These are phyloP conservation scores for Sporothrix curviconia DNA, from an alignment of 2,329 filamentous ascomycete species.

Conservation along the genomic window DNA sequence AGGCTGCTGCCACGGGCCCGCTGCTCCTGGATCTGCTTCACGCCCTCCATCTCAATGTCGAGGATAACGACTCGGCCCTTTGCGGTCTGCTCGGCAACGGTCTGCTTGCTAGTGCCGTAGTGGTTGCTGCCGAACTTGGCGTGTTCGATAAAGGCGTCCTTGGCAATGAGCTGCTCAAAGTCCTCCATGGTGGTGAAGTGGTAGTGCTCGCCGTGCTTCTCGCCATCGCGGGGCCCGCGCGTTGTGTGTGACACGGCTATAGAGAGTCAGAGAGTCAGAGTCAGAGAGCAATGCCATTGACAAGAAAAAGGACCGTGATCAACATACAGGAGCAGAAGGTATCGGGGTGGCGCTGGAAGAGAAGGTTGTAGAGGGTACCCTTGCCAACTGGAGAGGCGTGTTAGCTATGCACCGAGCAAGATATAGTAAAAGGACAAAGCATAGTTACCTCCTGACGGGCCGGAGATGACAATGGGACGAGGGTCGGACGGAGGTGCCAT, in stretches of 20 bases:
- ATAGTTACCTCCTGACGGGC: slow-evolving; percentile 54
- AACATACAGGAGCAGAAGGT: slow-evolving; percentile 19
- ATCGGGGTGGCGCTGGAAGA: slow-evolving; percentile 45
- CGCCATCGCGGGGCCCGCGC: slow-evolving; percentile 65
- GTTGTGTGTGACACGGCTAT: slow-evolving; percentile 67
- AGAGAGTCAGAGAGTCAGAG: not conserved
- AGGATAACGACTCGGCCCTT: slow-evolving; percentile 72
- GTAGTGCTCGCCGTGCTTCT: slow-evolving; percentile 73
- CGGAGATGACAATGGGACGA: slow-evolving; percentile 70
- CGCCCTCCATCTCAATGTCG: slow-evolving; percentile 97
- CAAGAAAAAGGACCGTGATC: too few relatives aligned
- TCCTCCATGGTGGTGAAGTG: slow-evolving; percentile 62
- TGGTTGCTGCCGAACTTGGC: slow-evolving; percentile 79
- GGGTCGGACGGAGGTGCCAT: slow-evolving; percentile 37
- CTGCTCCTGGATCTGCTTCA: slow-evolving; percentile 68
- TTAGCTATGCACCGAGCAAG: not conserved
- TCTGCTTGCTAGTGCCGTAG: slow-evolving; percentile 78
- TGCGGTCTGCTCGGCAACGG: slow-evolving; percentile 55
- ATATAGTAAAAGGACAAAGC: too few relatives aligned
- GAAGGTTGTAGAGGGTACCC: slow-evolving; percentile 67
- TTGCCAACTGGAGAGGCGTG: slow-evolving; percentile 52
- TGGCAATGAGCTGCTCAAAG: slow-evolving; percentile 62
- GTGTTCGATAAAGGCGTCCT: slow-evolving; percentile 73
- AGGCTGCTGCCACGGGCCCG: slow-evolving; percentile 49
- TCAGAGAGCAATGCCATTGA: not conserved